Conservation (phyloP, 2,329 filamentous ascomycete genomes). For the Kalmusia sp. region DNA sequence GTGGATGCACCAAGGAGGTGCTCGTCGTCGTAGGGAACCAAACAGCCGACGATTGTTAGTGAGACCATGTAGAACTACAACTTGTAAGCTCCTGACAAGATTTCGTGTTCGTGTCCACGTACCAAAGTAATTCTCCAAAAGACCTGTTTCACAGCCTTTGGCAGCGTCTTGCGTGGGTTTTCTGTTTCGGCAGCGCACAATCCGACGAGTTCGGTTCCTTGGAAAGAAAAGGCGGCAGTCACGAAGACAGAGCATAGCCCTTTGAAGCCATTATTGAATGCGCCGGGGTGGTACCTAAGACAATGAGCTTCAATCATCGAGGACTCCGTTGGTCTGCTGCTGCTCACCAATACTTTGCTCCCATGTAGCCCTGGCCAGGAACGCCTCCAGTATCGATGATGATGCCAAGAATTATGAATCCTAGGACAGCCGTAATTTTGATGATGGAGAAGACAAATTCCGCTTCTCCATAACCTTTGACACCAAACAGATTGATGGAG, state of each 20-base stretch:
- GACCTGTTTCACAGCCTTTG: slow-evolving; percentile 87
- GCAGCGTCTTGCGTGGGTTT: slow-evolving; percentile 80
- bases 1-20: slow-evolving; percentile 66
- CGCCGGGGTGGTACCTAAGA: slow-evolving; percentile 66
- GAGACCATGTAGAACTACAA: slow-evolving; percentile 77
- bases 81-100: slow-evolving; percentile 8
- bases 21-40: slow-evolving; percentile 74
- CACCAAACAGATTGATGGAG: slow-evolving; percentile 82
- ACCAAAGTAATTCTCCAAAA: slow-evolving; percentile 85
- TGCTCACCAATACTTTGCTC: slow-evolving; percentile 72
- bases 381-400: slow-evolving; percentile 78
- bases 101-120: slow-evolving; percentile 11
- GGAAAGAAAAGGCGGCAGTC: slow-evolving; percentile 74
- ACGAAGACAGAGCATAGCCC: slow-evolving; percentile 77
- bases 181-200: slow-evolving; percentile 79
- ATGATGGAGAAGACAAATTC: slow-evolving; percentile 84
- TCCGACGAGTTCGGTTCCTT: slow-evolving; percentile 76
- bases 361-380: slow-evolving; percentile 72
- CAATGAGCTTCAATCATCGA: slow-evolving; percentile 3
- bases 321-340: background rate
- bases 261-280: slow-evolving; percentile 80
- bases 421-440: slow-evolving; percentile 82
- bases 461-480: slow-evolving; percentile 84
- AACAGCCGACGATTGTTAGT: slow-evolving; percentile 76
- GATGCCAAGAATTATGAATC: slow-evolving; percentile 85